These are phyloP conservation scores for Lachancea quebecensis DNA, from an alignment of 805 yeast genomes.

Conservation along the genomic window DNA sequence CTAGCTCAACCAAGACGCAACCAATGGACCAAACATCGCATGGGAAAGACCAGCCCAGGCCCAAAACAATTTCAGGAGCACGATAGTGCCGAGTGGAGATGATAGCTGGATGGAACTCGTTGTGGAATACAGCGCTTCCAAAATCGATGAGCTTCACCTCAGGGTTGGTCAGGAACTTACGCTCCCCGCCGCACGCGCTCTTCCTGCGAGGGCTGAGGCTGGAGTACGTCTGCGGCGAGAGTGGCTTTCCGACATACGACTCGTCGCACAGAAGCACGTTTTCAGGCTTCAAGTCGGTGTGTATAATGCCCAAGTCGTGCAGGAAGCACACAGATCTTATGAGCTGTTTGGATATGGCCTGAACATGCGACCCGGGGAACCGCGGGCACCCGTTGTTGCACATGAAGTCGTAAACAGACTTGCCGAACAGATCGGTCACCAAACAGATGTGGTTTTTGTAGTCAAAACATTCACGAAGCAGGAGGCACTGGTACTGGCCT, in stretches of 20 bases:
- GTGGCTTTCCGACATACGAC: constrained; percentile 17
- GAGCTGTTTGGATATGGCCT: constrained; percentile 79
- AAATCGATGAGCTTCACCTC: constrained; percentile 87
- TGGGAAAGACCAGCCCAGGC: constrained; percentile 94
- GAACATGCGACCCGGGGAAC: constrained; percentile 93
- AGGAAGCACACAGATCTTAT: constrained; percentile 78
- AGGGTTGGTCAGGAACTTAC: constrained; percentile 55
- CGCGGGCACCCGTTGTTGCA: constrained; percentile 76
- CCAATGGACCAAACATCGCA: constrained; percentile 98
- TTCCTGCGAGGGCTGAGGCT: constrained; percentile 26
- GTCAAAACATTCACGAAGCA: constrained; percentile 83
- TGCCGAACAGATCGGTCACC: constrained; percentile 80
- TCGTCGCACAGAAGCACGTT: constrained; percentile 57
- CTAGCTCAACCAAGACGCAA: constrained; percentile 82
- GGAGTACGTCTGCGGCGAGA: constrained; percentile 17
- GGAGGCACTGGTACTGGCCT: constrained; percentile 65
- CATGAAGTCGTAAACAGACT: constrained; percentile 83
- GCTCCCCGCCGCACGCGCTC: constrained; percentile 29
- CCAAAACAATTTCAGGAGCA: constrained; percentile 93
- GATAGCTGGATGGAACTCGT: constrained; percentile 86
- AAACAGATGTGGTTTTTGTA: constrained; percentile 90
- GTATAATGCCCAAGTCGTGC: constrained; percentile 85
- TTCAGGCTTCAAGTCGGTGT: constrained; percentile 96
- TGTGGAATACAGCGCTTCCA: constrained; percentile 92
- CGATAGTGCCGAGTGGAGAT: constrained; percentile 95